Percentiles rank a stretch among this genome's conserved stretches.
Conservation (phyloP, 257 asterid species). For the Capsicum baccatum region DNA sequence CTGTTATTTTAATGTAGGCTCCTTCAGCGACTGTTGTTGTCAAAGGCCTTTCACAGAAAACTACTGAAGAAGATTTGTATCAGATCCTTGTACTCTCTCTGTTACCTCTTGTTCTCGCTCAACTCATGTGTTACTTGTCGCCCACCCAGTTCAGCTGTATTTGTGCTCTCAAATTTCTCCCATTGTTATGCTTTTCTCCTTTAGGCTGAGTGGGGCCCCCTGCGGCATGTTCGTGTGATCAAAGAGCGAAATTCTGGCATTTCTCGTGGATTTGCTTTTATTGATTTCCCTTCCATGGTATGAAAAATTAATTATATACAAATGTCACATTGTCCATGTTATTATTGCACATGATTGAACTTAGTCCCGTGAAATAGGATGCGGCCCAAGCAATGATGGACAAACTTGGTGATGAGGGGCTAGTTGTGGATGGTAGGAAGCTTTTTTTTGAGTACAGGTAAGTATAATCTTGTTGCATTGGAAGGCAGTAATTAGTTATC, state of each 20-base stretch:
- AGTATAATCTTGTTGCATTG: not conserved
- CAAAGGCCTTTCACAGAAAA: conserved; percentile 95
- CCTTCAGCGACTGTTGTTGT: conserved; percentile 97
- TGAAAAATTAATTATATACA: conserved; percentile 29
- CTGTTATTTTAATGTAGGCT: conserved; percentile 56
- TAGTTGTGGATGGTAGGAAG: conserved; percentile 89
- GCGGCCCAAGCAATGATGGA: conserved; percentile 97
- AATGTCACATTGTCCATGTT: conserved; percentile 23
- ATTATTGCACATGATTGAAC: conserved; percentile 8
- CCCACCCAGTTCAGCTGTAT: conserved; percentile 27
- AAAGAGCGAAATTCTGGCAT: conserved; percentile 90
- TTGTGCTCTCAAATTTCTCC: conserved; percentile 25
- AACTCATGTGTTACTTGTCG: conserved; percentile 10
- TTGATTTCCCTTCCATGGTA: conserved; percentile 97
- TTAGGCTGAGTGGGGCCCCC: conserved; percentile 99
- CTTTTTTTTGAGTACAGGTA: conserved; percentile 95
- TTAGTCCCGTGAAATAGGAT: conserved; percentile 57
- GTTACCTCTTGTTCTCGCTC: conserved; percentile 32
- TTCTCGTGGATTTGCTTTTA: conserved; percentile 98
- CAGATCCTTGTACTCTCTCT: conserved; percentile 73
- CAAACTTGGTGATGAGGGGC: conserved; percentile 83
- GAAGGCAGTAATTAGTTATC: not conserved
- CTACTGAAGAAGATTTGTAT: conserved; percentile 94
- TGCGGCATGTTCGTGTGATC: conserved; percentile 95
- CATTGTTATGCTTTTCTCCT: not conserved